Evolutionary conservation across 441 rosid genomes (phyloP).

Genomic region (Euphorbia celastroides): DNA sequence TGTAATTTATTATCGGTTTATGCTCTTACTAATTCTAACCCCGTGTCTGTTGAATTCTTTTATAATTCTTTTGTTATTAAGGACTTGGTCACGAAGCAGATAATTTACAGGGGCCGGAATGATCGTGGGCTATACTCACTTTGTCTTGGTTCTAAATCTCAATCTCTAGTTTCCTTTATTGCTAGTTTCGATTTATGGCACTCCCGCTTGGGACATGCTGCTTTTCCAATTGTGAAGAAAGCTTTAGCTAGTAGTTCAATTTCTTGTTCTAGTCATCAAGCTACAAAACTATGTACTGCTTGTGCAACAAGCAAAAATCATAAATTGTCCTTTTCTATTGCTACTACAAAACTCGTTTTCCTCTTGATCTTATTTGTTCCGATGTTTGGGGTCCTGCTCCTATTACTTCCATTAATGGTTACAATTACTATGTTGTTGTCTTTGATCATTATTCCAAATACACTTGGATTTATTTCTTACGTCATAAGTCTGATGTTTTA

Average conservation of each 20-base stretch:
- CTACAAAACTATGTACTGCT: neutral
- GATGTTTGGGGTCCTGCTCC: neutral
- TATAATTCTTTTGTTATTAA: no score
- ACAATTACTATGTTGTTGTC: neutral
- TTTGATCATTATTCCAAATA: neutral
- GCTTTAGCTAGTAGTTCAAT: neutral
- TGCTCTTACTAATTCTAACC: no score
- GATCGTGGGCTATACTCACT: no score
- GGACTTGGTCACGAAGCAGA: no score
- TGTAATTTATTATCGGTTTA: no score
- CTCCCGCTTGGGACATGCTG: neutral
- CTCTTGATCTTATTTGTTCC: neutral
- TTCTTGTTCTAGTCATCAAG: neutral
- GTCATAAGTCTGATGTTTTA: neutral
- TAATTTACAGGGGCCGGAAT: no score
- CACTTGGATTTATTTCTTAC: neutral
- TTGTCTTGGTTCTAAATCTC: no score
- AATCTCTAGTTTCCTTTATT: no score
- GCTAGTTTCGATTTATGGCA: neutral
- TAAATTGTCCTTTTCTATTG: neutral
- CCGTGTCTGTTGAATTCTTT: no score
- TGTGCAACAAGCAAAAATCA: neutral
- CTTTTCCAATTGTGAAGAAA: neutral
- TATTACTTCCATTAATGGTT: neutral
- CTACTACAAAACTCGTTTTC: neutral